Base-by-base conservation (phyloP, 140 eudicot genomes). In the Ambrosia hybrid region DNA sequence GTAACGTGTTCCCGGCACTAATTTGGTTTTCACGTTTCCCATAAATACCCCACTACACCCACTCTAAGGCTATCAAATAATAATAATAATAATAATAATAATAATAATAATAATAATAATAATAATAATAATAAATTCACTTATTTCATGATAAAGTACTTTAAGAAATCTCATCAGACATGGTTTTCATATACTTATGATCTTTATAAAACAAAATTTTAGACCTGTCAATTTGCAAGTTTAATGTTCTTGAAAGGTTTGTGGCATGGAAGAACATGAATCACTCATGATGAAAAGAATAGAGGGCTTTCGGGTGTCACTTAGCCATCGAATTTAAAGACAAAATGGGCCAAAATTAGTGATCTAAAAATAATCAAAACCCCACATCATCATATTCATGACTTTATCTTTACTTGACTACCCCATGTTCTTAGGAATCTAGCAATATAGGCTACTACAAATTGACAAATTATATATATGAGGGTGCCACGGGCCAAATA, bases 381-480 rank as follows among this genome's bases (percentile, higher is more conserved):
- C 77, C 80, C 65, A 68, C 80, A 76, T 69, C 60, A 77, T 70
- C 81, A 77, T 65, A 70, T 70, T 37, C 72, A 52, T 37, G 66
- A 70, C 76, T 70, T 77, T 77, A 48, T 68, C 81, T 76, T 59
- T 59, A 68, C 60, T 41, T 53, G 62, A 37, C 58, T 9, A 12
- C 38, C 75, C 77, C 72, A 53, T 48, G 16, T 68, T 46, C 38
- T 9, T 76, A 68, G 70, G 55, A 68, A 68, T 61, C 80, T 76
- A 46, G 70, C 75, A 58, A 58, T 76, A 15, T 71, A 45, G 30
- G 76, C 58, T 60, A 70, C 30, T 6, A 68, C 14, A 76, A 68
- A 68, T 68, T 12, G 70, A 68, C 75, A 68, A 68, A 58, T 58
- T 8, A 58, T 68, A 48, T 48, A 48, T 48, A 68, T 62, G 33